Evolutionary conservation across 2,329 filamentous ascomycete species (phyloP), one percentile per base, ranked within the genome.

Genomic region (Mollisia scopiformis): DNA sequence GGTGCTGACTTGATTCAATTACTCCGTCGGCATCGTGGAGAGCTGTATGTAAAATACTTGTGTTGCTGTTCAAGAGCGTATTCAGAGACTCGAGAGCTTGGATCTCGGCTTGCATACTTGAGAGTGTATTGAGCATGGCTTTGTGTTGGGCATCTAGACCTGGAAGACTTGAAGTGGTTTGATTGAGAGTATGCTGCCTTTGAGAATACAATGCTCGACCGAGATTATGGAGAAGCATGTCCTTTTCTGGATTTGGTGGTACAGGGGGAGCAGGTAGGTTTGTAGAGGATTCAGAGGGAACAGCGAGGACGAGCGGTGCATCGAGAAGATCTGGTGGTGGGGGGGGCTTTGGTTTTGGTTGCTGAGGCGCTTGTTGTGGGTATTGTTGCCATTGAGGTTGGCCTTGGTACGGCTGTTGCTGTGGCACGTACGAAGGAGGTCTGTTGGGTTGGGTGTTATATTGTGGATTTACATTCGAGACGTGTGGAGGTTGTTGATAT

Each of bases 191-290:
- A 51, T 84, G 83, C 63, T 88, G 86, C 16, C 93, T 87, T 64
- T 91, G 88, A 39, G 84, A 79, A 57, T 87, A 81, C 2, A 98
- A 80, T 0, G 88, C 85, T 58, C 84, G 80, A 35, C 89, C 92
- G 30, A 98, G 84, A 47, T 93, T 90, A 56, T 84, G 84, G 2
- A 97, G 82, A 16, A 98, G 84, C 21, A 90, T 89, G 75, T 98
- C 93, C 74, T 97, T 97, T 76, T 98, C 92, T 0, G 95, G 95
- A 71, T 99, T 99, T 0, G 93, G 93, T 0, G 95, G 94, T 31
- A 97, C 92, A 0, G 94, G 93, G 0, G 95, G 94, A 0, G 92
- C 86, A 6, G 89, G 82, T 7, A 87, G 73, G 23, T 82, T 78
- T 10, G 65, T 65, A 0, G 79, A 77, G 3, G 78, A 74, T 1